Conservation (phyloP, 495 filamentous ascomycete species). For the Lepidopterella palustris region DNA sequence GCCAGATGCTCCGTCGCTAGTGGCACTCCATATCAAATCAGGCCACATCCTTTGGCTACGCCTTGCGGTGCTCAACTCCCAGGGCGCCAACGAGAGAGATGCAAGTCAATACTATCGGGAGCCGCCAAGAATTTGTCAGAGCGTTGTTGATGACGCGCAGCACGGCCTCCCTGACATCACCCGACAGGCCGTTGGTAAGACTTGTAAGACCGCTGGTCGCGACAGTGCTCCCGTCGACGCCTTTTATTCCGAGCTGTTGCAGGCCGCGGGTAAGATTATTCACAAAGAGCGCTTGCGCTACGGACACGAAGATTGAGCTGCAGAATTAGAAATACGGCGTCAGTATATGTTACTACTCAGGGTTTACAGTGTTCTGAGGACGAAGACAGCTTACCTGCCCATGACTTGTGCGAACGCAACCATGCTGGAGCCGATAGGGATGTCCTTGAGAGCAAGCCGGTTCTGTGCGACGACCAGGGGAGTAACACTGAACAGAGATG, state of each 20-base stretch:
- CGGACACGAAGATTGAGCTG: not conserved
- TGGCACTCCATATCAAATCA: too few species aligned
- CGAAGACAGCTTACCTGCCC: not conserved
- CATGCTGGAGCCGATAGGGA: not conserved
- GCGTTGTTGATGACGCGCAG: not conserved
- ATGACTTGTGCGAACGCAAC: not conserved
- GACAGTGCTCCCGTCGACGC: not conserved
- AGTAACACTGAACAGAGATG: slow-evolving; percentile 46
- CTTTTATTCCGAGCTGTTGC: not conserved
- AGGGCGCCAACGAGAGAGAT: not conserved
- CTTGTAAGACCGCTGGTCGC: not conserved
- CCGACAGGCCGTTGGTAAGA: not conserved
- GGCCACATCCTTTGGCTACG: too few species aligned
- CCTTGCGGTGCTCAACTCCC: not conserved
- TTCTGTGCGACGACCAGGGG: slow-evolving; percentile 38
- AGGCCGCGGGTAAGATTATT: not conserved
- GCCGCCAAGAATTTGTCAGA: not conserved
- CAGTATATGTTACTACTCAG: not conserved
- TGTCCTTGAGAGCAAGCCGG: not conserved
- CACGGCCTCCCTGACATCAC: not conserved
- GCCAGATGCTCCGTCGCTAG: too few species aligned
- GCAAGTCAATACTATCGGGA: not conserved
- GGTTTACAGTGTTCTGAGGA: not conserved
- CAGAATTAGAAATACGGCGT: not conserved
- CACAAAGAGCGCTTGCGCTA: not conserved